Base-by-base conservation (phyloP, 176 grass and related monocot genomes). In the Aechmea fasciata region DNA sequence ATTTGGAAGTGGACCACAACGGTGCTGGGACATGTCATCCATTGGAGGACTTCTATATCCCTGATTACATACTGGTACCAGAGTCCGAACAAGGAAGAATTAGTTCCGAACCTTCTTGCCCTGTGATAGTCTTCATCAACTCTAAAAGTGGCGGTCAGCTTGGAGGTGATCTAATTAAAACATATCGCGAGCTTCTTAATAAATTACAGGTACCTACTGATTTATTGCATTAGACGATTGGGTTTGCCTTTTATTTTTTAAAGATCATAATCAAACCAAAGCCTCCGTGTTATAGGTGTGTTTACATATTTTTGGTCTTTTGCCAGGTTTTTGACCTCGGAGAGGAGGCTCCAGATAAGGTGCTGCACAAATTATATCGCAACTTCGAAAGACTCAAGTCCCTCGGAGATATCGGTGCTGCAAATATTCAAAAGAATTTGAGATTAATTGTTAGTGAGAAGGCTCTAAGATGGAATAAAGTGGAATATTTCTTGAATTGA, bases 121-220 rank as follows among this genome's bases (percentile, higher is more conserved):
- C 93, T 24, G 86, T 97, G 15, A 47, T 97, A 57, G 89, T 92
- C 47, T 97, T 97, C 64, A 84, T 97, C 71, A 97, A 97, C 59
- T 87, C 86, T 48, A 87, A 62, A 83, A 90, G 84, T 71, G 93
- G 93, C 19, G 89, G 89, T 1, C 93, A 97, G 54, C 88, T 97
- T 48, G 93, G 93, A 65, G 81, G 83, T 51, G 83, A 85, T 61
- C 77, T 97, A 76, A 83, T 92, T 65, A 77, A 78, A 67, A 83
- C 84, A 65, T 97, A 97, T 23, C 83, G 89, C 50, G 78, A 90
- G 59, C 82, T 97, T 82, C 86, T 97, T 26, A 87, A 83, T 57
- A 74, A 83, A 71, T 73, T 79, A 20, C 93, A 97, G 89, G 93
- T 97, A 80, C 25, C 47, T 87, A 15, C 24, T 78, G 54, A 72